Conservation (phyloP, 2,329 filamentous ascomycete genomes). For the Fusarium hainanense region DNA sequence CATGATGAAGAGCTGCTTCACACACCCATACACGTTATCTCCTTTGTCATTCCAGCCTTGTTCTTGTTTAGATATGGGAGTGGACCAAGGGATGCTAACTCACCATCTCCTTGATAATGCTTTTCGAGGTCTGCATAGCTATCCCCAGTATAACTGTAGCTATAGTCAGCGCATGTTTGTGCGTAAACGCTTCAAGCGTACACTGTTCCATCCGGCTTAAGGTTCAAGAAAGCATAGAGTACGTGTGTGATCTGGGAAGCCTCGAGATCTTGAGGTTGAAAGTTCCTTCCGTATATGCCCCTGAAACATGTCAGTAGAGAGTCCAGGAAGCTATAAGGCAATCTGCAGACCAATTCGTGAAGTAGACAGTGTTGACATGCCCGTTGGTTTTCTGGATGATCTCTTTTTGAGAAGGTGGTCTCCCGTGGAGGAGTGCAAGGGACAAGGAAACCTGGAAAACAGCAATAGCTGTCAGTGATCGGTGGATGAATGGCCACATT, state of each 20-base stretch:
- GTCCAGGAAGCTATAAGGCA: constrained; percentile 55
- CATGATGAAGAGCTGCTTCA: constrained; percentile 31
- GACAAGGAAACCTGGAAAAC: constrained; percentile 41
- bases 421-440: constrained; percentile 36
- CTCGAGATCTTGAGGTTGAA: constrained; percentile 46
- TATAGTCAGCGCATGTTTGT: not conserved
- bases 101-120: constrained; percentile 71
- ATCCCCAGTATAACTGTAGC: constrained; percentile 69
- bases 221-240: constrained; percentile 84
- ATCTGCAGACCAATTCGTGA: constrained; percentile 24
- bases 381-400: constrained; percentile 40
- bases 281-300: constrained; percentile 28
- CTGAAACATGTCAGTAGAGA: constrained; percentile 46
- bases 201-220: constrained; percentile 77
- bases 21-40: constrained; percentile 32
- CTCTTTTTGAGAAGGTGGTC: not conserved
- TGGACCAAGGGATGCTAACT: not conserved
- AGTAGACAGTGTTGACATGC: constrained; percentile 33
- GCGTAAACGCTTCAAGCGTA: constrained; percentile 51
- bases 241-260: constrained; percentile 75
- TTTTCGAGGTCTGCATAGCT: constrained; percentile 77
- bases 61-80: not conserved
- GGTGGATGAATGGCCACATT: constrained; percentile 45
- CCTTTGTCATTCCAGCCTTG: constrained; percentile 19
- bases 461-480: constrained; percentile 44